Evolutionary conservation across 2,329 filamentous ascomycete species (phyloP).

Genomic region (Colletotrichum lentis): DNA sequence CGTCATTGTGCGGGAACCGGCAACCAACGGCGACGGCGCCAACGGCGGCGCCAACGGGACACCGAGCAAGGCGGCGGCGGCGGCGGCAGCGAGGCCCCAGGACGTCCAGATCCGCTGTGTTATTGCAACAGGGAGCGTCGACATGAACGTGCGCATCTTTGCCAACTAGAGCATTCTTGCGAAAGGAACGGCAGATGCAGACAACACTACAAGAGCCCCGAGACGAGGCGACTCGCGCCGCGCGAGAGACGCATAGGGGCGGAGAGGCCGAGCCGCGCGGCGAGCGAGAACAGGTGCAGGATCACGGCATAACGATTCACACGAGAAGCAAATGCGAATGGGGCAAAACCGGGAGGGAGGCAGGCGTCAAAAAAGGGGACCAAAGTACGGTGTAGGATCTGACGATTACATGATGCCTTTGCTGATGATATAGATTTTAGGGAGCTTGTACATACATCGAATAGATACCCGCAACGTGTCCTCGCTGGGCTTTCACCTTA

Average conservation of each 20-base stretch:
- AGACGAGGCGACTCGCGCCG: slow-evolving; percentile 7
- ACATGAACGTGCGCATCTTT: slow-evolving; percentile 81
- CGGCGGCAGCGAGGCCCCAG: slow-evolving; percentile 47
- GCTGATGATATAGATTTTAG: slow-evolving; percentile 36
- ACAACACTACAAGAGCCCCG: neutral
- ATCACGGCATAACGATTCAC: slow-evolving; percentile 35
- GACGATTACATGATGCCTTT: slow-evolving; percentile 32
- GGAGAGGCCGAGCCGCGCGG: neutral
- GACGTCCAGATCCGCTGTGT: slow-evolving; percentile 80
- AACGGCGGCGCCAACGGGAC: slow-evolving; percentile 56
- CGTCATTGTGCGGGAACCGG: slow-evolving; percentile 69
- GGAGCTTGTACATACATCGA: slow-evolving; percentile 38
- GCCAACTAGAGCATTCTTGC: slow-evolving; percentile 58
- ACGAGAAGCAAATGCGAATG: slow-evolving; percentile 27
- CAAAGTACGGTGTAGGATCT: slow-evolving; percentile 35
- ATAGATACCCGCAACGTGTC: slow-evolving; percentile 38
- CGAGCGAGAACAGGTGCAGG: slow-evolving; percentile 8
- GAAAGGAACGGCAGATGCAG: neutral
- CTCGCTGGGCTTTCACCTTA: slow-evolving; percentile 28
- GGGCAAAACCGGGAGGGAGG: slow-evolving; percentile 28
- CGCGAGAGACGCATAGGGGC: neutral
- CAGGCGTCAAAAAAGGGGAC: slow-evolving; percentile 33
- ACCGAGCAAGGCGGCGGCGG: slow-evolving; percentile 57
- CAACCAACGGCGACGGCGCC: slow-evolving; percentile 47
- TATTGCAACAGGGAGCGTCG: slow-evolving; percentile 86